Evolutionary conservation across 2,329 filamentous ascomycete species (phyloP).

Genomic region (Rutstroemia sydowiana): DNA sequence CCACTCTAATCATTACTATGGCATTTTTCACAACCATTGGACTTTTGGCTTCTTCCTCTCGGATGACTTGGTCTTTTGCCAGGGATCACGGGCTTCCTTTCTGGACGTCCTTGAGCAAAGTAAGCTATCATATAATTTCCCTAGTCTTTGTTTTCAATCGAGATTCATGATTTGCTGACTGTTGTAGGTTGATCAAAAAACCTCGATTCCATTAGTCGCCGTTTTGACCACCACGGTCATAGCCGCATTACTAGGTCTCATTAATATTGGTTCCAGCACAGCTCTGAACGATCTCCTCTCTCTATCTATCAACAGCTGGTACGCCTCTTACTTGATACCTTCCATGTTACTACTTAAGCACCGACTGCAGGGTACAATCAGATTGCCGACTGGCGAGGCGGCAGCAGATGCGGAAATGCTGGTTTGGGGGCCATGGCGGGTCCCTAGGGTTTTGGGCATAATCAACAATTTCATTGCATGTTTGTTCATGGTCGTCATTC

Average conservation of each 20-base stretch:
- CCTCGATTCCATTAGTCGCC: constrained; percentile 36
- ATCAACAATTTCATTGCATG: constrained; percentile 5
- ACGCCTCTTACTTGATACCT: constrained; percentile 43
- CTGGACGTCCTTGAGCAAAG: constrained; percentile 32
- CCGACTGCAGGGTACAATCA: constrained; percentile 15
- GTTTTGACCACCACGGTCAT: constrained; percentile 16
- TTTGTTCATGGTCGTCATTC: constrained; percentile 4
- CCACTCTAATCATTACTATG: constrained; percentile 35
- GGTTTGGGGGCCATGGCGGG: constrained; percentile 5
- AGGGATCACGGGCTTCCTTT: constrained; percentile 38
- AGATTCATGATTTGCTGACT: neutral
- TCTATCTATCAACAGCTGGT: constrained; percentile 40
- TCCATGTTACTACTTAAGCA: constrained; percentile 31
- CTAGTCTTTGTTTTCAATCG: neutral
- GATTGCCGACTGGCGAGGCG: neutral
- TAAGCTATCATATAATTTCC: neutral
- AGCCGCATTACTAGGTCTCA: constrained; percentile 25
- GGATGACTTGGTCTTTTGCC: constrained; percentile 37
- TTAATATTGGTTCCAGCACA: constrained; percentile 42
- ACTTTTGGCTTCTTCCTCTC: constrained; percentile 29
- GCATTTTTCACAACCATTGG: constrained; percentile 33
- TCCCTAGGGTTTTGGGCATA: neutral
- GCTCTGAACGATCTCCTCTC: constrained; percentile 47
- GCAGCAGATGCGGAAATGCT: neutral
- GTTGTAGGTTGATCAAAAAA: constrained; percentile 31